Percentiles rank a stretch among this genome's conserved stretches.
These are phyloP conservation scores for Furcasterigmium sp. DNA, from an alignment of 2,329 filamentous ascomycete species.

Conservation along the genomic window DNA sequence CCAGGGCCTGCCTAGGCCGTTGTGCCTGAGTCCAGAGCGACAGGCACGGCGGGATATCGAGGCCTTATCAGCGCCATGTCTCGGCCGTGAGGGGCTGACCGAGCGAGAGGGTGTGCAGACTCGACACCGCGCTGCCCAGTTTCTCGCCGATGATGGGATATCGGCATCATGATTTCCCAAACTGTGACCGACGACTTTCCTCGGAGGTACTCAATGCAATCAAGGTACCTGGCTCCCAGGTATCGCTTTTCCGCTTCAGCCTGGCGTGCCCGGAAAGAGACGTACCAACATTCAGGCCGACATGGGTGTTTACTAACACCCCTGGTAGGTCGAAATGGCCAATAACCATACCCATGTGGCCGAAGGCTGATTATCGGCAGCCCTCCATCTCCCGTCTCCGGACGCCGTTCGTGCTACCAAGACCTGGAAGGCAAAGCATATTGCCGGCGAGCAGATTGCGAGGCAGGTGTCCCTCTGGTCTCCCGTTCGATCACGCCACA, in stretches of 20 bases:
- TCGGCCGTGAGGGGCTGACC: not conserved
- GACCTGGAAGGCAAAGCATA: not conserved
- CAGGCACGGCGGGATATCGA: not conserved
- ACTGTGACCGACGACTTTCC: not conserved
- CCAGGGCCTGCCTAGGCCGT: not conserved
- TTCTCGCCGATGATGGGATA: not conserved
- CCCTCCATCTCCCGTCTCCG: not conserved
- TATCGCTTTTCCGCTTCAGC: not conserved
- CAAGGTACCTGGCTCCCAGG: not conserved
- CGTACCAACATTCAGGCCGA: not conserved
- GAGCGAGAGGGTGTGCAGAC: constrained; percentile 1
- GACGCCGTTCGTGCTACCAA: too few relatives aligned
- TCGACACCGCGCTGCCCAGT: not conserved
- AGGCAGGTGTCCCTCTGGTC: not conserved
- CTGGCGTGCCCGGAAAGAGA: not conserved
- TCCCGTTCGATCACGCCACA: not conserved
- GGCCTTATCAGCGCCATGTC: constrained; percentile 2
- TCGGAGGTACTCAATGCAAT: not conserved
- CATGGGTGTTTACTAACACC: not conserved
- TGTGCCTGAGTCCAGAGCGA: not conserved
- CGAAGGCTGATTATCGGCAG: not conserved
- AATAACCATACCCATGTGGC: not conserved
- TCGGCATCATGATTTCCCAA: not conserved
- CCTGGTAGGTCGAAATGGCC: not conserved
- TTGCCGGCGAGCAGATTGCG: not conserved